These are phyloP conservation scores for Yamadazyma sp. DNA, from an alignment of 805 yeast species.

Conservation along the genomic window DNA sequence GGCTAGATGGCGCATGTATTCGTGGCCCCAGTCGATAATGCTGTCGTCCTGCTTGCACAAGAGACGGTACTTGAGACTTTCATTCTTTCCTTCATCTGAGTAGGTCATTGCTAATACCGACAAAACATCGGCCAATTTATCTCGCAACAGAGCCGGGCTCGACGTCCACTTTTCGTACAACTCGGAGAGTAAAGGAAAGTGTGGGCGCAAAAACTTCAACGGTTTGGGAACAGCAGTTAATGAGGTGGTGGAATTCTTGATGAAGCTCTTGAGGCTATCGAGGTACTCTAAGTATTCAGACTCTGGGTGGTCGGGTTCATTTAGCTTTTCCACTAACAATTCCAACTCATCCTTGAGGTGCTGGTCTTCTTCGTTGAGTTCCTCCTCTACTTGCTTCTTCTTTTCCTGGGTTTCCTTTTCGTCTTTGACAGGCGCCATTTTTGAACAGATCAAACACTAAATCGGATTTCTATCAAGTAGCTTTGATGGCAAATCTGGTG, in stretches of 20 bases:
- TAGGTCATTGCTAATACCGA: conserved; percentile 96
- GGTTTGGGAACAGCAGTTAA: conserved; percentile 99
- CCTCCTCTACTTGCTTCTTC: conserved; percentile 54
- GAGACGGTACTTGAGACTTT: conserved; percentile 77
- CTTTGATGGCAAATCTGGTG: conserved; percentile 14
- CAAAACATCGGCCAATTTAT: conserved; percentile 77
- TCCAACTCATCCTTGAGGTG: conserved; percentile 86
- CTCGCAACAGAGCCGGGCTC: conserved; percentile 24
- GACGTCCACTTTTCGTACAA: conserved; percentile 67
- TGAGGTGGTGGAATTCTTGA: conserved; percentile 91
- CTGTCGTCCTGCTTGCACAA: conserved; percentile 46
- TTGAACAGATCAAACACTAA: not conserved
- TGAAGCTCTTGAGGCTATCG: conserved; percentile 67
- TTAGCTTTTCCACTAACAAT: conserved; percentile 75
- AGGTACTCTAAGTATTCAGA: conserved; percentile 61
- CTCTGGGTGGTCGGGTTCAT: conserved; percentile 46
- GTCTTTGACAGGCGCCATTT: conserved; percentile 40
- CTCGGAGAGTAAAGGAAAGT: conserved; percentile 65
- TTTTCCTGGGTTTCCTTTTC: conserved; percentile 19
- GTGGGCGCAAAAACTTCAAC: conserved; percentile 89
- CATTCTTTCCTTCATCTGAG: conserved; percentile 76
- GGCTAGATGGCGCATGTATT: conserved; percentile 93
- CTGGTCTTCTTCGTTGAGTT: conserved; percentile 89
- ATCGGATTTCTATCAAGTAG: too few species aligned
- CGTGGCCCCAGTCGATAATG: conserved; percentile 95